Percentiles rank a stretch among this genome's conserved stretches.
Evolutionary conservation across 768 basidiomycete species (phyloP).

Genomic region (Tricholoma bakamatsutake): DNA sequence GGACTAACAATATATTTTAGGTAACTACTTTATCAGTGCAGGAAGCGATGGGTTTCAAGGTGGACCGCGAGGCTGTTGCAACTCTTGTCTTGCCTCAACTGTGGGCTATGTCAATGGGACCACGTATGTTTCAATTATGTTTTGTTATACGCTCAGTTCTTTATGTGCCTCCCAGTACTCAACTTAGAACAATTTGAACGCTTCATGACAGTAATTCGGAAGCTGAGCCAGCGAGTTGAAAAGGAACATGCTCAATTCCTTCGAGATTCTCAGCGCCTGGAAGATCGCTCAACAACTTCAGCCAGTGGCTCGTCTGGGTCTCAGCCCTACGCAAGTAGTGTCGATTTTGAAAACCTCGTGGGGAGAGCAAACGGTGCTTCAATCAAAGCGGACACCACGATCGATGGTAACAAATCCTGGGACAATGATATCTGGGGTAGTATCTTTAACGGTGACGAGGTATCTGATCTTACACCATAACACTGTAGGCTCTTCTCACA

Average conservation of each 20-base stretch:
- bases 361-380: slow-evolving; percentile 44
- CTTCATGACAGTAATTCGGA: slow-evolving; percentile 83
- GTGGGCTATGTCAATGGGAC: slow-evolving; percentile 98
- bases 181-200: slow-evolving; percentile 84
- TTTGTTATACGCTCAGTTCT: background rate
- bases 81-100: slow-evolving; percentile 85
- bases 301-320: slow-evolving; percentile 33
- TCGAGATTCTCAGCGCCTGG: slow-evolving; percentile 86
- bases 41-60: slow-evolving; percentile 93
- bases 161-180: slow-evolving; percentile 42
- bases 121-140: slow-evolving; percentile 46
- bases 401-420: slow-evolving; percentile 44
- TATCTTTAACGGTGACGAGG: slow-evolving; percentile 48
- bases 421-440: slow-evolving; percentile 86
- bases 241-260: slow-evolving; percentile 90
- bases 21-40: slow-evolving; percentile 88
- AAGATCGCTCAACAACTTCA: slow-evolving; percentile 61
- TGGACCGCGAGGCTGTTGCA: slow-evolving; percentile 89
- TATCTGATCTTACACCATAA: slow-evolving; percentile 4
- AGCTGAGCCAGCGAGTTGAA: slow-evolving; percentile 82
- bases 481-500: background rate
- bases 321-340: slow-evolving; percentile 36
- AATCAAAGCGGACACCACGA: slow-evolving; percentile 40
- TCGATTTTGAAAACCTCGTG: slow-evolving; percentile 88
- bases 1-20: slow-evolving; percentile 28